phyloP scores from a whole-genome alignment of 345 rosid genomes.

The Citropsis articulata region DNA sequence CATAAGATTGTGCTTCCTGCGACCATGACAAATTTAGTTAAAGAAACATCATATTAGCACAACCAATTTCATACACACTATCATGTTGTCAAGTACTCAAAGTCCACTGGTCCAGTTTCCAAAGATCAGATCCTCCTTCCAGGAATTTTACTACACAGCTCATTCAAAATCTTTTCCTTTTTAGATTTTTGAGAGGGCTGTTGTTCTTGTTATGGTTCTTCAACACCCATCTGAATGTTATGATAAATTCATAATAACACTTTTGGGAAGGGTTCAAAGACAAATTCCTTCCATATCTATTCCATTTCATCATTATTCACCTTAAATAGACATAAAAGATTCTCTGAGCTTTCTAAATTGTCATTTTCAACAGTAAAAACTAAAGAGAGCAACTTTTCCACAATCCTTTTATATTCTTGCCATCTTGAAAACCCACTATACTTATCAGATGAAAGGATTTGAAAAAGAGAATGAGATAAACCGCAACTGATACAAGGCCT shows the following conservation, averaged over 20 bases:
- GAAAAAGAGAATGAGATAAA: background rate
- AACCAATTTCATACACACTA: background rate
- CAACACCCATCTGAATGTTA: background rate
- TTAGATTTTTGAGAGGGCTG: background rate
- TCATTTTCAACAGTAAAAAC: background rate
- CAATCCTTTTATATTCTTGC: background rate
- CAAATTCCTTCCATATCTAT: background rate
- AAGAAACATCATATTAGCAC: background rate
- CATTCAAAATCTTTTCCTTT: background rate
- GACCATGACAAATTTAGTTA: background rate
- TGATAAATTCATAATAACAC: background rate
- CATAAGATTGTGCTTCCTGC: constrained; percentile 89
- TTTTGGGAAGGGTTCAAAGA: background rate
- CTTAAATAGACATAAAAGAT: background rate
- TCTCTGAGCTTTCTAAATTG: background rate
- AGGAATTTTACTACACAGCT: background rate
- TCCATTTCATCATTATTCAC: background rate
- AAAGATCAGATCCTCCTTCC: background rate
- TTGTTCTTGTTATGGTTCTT: background rate
- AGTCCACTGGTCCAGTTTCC: background rate
- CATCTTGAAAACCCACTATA: background rate
- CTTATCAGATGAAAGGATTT: background rate
- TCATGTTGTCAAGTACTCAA: no score
- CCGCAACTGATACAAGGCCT: background rate
- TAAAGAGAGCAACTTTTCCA: background rate